Evolutionary conservation across 2,329 filamentous ascomycete species (phyloP).

Genomic region (Calonectria henricotiae): DNA sequence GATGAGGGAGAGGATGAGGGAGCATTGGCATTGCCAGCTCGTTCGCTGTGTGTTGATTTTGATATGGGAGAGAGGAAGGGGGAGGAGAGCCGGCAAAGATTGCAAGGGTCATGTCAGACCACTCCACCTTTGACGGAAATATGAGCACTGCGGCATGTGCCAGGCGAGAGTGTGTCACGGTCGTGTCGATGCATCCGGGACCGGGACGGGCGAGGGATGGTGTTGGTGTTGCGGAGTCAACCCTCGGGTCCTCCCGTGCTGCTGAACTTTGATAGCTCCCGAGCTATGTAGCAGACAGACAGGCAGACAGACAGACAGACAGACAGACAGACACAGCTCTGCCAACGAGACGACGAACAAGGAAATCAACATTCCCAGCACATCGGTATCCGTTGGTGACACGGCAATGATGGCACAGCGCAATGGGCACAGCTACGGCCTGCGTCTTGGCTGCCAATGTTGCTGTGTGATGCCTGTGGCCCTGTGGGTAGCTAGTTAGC

Average conservation of each 20-base stretch:
- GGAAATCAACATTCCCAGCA: not conserved
- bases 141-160: conserved; percentile 24
- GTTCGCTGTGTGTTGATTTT: too few relatives aligned
- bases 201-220: not conserved
- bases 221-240: conserved; percentile 4
- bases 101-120: conserved; percentile 1
- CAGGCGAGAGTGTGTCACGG: conserved; percentile 11
- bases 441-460: not conserved
- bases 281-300: not conserved
- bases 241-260: conserved; percentile 16
- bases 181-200: not conserved
- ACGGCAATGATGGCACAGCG: not conserved
- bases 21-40: too few relatives aligned
- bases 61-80: not conserved
- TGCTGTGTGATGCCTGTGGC: not conserved
- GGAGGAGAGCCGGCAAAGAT: not conserved
- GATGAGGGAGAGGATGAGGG: too few relatives aligned
- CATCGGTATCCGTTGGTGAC: not conserved
- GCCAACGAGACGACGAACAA: too few relatives aligned
- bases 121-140: conserved; percentile 22
- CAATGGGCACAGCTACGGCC: not conserved
- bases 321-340: too few relatives aligned
- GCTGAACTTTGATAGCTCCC: not conserved
- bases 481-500: too few relatives aligned
- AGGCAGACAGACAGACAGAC: not conserved